Evolutionary conservation across 371 early-diverging fungal species (phyloP).

Genomic region (Gilbertella persicaria): DNA sequence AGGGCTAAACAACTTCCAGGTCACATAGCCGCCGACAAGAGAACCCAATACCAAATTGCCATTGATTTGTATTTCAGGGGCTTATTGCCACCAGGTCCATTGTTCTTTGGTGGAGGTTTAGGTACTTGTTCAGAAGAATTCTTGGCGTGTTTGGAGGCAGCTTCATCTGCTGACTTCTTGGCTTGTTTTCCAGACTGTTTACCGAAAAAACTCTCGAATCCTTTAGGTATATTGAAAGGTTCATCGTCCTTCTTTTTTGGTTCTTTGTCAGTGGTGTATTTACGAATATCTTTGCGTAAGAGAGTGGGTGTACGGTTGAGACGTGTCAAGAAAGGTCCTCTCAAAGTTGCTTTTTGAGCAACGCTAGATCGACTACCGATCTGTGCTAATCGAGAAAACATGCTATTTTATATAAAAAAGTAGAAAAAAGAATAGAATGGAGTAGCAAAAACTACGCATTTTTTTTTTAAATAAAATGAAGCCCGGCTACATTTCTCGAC

Average conservation of each 20-base stretch:
- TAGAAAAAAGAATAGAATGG: slow-evolving; percentile 5
- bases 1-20: slow-evolving; percentile 51
- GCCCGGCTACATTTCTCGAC: no score
- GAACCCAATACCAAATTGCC: slow-evolving; percentile 53
- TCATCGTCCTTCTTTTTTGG: slow-evolving; percentile 23
- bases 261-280: slow-evolving; percentile 30
- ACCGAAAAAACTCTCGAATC: slow-evolving; percentile 49
- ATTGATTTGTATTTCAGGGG: slow-evolving; percentile 32
- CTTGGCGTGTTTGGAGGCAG: slow-evolving; percentile 25
- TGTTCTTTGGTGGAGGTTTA: slow-evolving; percentile 27
- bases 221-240: slow-evolving; percentile 42
- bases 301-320: slow-evolving; percentile 9
- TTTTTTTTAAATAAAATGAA: no score
- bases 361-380: slow-evolving; percentile 10
- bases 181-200: slow-evolving; percentile 27
- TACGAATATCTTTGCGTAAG: slow-evolving; percentile 22
- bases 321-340: slow-evolving; percentile 1
- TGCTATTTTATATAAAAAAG: slow-evolving; percentile 2
- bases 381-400: slow-evolving; percentile 29
- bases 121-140: slow-evolving; percentile 31
- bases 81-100: slow-evolving; percentile 11
- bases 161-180: slow-evolving; percentile 24
- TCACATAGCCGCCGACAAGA: slow-evolving; percentile 47
- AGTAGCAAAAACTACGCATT: no score
- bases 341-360: slow-evolving; percentile 7